Base-by-base conservation (phyloP, 495 filamentous ascomycete genomes). In the Penicillium goetzii region DNA sequence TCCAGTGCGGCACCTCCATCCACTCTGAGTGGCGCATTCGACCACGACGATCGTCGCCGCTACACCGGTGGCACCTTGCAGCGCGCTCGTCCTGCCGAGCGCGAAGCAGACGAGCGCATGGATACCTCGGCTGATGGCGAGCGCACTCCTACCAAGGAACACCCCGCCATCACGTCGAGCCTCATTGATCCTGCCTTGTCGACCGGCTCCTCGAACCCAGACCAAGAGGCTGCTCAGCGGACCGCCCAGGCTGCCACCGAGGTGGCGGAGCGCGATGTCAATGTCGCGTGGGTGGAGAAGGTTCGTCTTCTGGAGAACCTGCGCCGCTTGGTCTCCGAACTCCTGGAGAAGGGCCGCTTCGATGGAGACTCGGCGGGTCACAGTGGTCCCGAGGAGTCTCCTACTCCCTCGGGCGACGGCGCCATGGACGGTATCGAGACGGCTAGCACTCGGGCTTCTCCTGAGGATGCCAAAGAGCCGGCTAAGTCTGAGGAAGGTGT, bases 21-120 rank as follows among this genome's bases (percentile, higher is more conserved):
- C 2, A 92, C 90, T 19, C 87, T 99, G 14, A 92, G 90, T 30
- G 88, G 89, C 10, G 89, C 83, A 53, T 96, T 93, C 71, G 92
- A 94, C 64, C 80, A 87, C 55, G 89, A 92, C 58, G 88, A 90
- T 60, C 90, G 92, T 53, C 91, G 93, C 41, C 88, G 93, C 34
- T 93, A 92, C 76, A 94, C 90, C 25, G 93, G 93, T 56, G 92
- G 93, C 49, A 87, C 92, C 69, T 82, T 98, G 52, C 93, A 97
- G 77, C 89, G 89, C 67, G 86, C 88, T 26, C 84, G 80, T 25
- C 80, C 77, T 49, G 83, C 80, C 47, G 71, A 79, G 54, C 75
- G 74, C 19, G 69, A 67, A 54, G 60, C 66, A 36, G 67, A 74
- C 30, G 73, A 81, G 30, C 66, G 78, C 14, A 86, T 88, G 81